Evolutionary conservation across 176 grass and related monocot species (phyloP).

Genomic region (Phoenix dactylifera): DNA sequence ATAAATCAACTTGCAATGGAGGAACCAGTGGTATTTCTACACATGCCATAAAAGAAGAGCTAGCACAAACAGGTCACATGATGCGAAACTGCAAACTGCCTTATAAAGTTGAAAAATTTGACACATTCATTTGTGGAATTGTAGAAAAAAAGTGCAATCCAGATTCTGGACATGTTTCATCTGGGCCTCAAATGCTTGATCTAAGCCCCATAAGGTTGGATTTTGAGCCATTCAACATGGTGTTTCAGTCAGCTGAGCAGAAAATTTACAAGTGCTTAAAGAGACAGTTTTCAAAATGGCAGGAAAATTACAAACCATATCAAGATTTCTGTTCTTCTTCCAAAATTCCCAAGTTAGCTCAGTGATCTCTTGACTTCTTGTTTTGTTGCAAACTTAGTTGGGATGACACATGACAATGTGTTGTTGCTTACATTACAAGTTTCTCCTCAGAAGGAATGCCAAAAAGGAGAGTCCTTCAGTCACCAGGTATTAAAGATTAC

Average conservation of each 20-base stretch:
- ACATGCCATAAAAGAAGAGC: slow-evolving; percentile 26
- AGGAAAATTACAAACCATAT: slow-evolving; percentile 61
- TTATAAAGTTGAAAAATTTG: slow-evolving; percentile 42
- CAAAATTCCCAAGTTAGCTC: slow-evolving; percentile 34
- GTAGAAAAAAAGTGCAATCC: slow-evolving; percentile 14
- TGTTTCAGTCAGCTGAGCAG: slow-evolving; percentile 39
- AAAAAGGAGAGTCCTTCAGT: too few relatives aligned
- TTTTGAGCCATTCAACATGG: slow-evolving; percentile 41
- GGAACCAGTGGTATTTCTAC: slow-evolving; percentile 3
- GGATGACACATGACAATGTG: too few relatives aligned
- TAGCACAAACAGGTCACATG: slow-evolving; percentile 9
- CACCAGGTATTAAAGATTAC: too few relatives aligned
- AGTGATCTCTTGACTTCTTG: slow-evolving; percentile 15
- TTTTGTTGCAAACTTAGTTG: too few relatives aligned
- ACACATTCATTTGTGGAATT: slow-evolving; percentile 64
- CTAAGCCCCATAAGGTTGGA: slow-evolving; percentile 43
- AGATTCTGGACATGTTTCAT: slow-evolving; percentile 31
- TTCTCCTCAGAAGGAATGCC: too few relatives aligned
- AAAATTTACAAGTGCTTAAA: slow-evolving; percentile 43
- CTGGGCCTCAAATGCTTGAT: slow-evolving; percentile 41
- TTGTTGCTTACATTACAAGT: too few relatives aligned
- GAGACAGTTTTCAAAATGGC: slow-evolving; percentile 67
- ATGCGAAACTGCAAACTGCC: slow-evolving; percentile 12
- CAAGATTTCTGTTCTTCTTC: slow-evolving; percentile 58
- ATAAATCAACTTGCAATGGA: slow-evolving; percentile 8